These are phyloP conservation scores for Acephala macrosclerotiorum DNA, from an alignment of 2,329 filamentous ascomycete species.

Conservation along the genomic window DNA sequence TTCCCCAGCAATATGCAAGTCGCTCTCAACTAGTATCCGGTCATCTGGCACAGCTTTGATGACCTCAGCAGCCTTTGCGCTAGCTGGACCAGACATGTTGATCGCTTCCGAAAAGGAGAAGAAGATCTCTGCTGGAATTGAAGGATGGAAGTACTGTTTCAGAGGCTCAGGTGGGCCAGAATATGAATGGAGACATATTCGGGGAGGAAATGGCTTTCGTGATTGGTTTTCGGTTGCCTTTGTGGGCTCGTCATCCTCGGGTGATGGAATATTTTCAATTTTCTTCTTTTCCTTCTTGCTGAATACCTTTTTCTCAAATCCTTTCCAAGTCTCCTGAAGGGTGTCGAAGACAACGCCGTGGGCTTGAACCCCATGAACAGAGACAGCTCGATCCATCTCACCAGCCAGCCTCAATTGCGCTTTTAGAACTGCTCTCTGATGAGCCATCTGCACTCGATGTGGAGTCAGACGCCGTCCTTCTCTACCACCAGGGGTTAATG, in stretches of 20 bases:
- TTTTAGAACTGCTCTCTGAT: conserved; percentile 71
- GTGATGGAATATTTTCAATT: conserved; percentile 48
- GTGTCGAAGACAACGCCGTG: conserved; percentile 70
- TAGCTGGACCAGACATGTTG: conserved; percentile 70
- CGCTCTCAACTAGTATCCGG: conserved; percentile 85
- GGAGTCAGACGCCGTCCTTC: conserved; percentile 74
- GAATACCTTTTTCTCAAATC: conserved; percentile 67
- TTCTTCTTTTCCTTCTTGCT: conserved; percentile 65
- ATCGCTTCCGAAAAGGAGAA: conserved; percentile 89
- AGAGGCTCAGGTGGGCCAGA: conserved; percentile 79
- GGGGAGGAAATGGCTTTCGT: conserved; percentile 77
- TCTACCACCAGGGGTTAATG: conserved; percentile 71
- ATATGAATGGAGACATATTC: conserved; percentile 94
- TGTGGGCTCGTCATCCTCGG: conserved; percentile 44
- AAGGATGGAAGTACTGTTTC: conserved; percentile 77
- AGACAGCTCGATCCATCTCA: conserved; percentile 75
- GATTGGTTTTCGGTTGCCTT: conserved; percentile 43
- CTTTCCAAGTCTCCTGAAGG: conserved; percentile 72
- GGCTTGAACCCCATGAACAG: conserved; percentile 70
- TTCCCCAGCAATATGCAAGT: conserved; percentile 82
- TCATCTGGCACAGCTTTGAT: conserved; percentile 79
- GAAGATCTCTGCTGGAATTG: conserved; percentile 79
- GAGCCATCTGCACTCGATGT: conserved; percentile 70
- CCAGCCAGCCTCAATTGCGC: conserved; percentile 77
- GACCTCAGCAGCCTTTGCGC: conserved; percentile 59